Evolutionary conservation across 352 stramenopile species (phyloP), one percentile per base, ranked within the genome.

Genomic region (Pythium insidiosum): DNA sequence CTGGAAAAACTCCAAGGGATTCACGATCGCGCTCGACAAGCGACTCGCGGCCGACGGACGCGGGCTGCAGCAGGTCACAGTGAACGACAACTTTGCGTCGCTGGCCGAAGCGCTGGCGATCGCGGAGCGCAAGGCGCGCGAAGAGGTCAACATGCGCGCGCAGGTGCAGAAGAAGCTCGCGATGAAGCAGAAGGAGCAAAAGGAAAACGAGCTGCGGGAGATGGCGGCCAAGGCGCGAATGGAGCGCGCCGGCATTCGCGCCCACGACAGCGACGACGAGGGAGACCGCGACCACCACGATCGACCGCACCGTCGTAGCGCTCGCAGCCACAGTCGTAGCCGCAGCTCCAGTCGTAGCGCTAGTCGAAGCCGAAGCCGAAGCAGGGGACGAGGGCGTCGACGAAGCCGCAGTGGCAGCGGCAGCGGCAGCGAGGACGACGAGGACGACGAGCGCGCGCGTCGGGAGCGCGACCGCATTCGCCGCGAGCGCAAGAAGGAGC

Each of bases 11-110:
- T 88, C 89, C 0, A 93, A 95, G 38, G 97, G 96, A 0, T 99
- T 98, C 62, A 99, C 96, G 6, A 99, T 99, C 64, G 95, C 96
- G 20, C 68, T 99, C 29, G 96, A 99, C 69, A 99, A 99, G 76
- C 90, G 97, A 23, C 82, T 99, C 15, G 96, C 96, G 0, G 96
- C 96, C 13, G 96, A 99, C 68, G 97, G 97, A 25, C 84, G 96
- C 22, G 94, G 95, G 4, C 73, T 99, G 42, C 81, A 97, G 51
- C 93, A 98, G 50, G 68, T 88, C 22, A 97, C 92, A 0, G 95
- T 99, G 36, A 99, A 99, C 78, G 87, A 98, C 52, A 98, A 99
- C 53, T 99, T 99, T 79, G 96, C 97, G 24, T 97, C 90, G 21
- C 74, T 99, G 34, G 87, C 84, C 2, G 96, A 99, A 56, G 92